These are phyloP conservation scores for Kodamaea fukazawae DNA, from an alignment of 805 yeast species.

Conservation along the genomic window DNA sequence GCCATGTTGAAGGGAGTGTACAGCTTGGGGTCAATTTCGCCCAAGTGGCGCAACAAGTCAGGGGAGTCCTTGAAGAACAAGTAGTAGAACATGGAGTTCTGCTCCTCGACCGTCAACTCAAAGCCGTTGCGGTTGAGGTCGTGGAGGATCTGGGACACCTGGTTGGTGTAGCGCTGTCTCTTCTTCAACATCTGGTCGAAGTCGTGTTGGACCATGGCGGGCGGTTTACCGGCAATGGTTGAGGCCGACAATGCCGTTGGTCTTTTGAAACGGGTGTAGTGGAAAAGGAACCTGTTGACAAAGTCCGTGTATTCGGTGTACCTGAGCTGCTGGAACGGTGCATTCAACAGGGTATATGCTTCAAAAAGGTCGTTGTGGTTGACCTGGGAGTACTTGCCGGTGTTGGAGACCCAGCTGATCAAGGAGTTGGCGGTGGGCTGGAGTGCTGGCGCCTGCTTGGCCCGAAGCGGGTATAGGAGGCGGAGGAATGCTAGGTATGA, in stretches of 20 bases:
- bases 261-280: constrained; percentile 23
- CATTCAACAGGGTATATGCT: constrained; percentile 18
- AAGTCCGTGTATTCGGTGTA: constrained; percentile 29
- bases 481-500: constrained; percentile 14
- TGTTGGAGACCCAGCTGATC: constrained; percentile 8
- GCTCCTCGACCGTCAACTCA: constrained; percentile 31
- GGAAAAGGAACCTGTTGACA: constrained; percentile 20
- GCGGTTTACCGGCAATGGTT: constrained; percentile 1
- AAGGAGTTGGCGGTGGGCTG: constrained; percentile 2
- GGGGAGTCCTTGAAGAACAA: constrained; percentile 32
- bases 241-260: constrained; percentile 22
- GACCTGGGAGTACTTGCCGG: constrained; percentile 16
- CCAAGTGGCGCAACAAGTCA: constrained; percentile 16
- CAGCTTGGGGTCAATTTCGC: neutral
- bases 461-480: constrained; percentile 18
- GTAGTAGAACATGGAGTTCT: constrained; percentile 24
- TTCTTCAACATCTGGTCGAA: constrained; percentile 18
- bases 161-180: constrained; percentile 20
- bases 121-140: constrained; percentile 26
- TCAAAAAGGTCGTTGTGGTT: constrained; percentile 26
- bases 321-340: constrained; percentile 24
- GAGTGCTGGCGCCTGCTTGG: constrained; percentile 1
- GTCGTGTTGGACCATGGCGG: constrained; percentile 8
- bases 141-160: constrained; percentile 22
- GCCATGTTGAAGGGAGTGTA: constrained; percentile 19